These are phyloP conservation scores for Quercus wislizeni DNA, from an alignment of 306 rosid species.

Conservation along the genomic window DNA sequence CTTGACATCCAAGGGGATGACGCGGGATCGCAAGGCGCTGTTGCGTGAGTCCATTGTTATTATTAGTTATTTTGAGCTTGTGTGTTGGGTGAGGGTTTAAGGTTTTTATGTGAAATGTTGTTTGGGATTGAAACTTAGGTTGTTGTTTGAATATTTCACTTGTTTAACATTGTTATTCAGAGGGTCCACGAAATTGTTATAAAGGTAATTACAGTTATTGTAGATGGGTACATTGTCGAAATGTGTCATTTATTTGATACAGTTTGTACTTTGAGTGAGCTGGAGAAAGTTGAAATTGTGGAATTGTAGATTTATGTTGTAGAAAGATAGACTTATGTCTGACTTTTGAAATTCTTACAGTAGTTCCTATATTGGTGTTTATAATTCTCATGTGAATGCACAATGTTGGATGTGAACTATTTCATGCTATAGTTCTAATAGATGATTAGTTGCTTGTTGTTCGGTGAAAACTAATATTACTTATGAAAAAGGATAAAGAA, in stretches of 20 bases:
- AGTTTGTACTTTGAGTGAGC: not conserved
- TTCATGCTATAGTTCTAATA: not conserved
- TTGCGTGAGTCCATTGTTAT: conserved; percentile 52
- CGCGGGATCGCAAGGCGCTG: conserved; percentile 75
- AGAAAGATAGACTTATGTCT: not conserved
- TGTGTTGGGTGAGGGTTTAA: not conserved
- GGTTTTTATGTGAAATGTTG: not conserved
- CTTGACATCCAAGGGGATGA: conserved; percentile 82
- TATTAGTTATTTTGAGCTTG: not conserved
- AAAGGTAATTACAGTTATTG: not conserved
- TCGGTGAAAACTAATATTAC: not conserved
- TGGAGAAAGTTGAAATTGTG: not conserved
- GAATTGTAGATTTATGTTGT: not conserved
- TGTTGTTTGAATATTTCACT: not conserved
- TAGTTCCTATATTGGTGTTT: not conserved
- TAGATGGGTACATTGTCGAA: not conserved
- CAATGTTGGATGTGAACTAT: not conserved
- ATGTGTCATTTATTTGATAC: not conserved
- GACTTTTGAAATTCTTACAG: not conserved
- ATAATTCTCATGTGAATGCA: not conserved
- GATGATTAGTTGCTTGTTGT: not conserved
- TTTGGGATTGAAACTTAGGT: not conserved
- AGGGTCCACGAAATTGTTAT: not conserved
- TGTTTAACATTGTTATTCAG: not conserved
- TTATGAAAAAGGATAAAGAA: not conserved